Evolutionary conservation across 495 filamentous ascomycete genomes (phyloP).

Genomic region (Hypoxylon cercidicola): DNA sequence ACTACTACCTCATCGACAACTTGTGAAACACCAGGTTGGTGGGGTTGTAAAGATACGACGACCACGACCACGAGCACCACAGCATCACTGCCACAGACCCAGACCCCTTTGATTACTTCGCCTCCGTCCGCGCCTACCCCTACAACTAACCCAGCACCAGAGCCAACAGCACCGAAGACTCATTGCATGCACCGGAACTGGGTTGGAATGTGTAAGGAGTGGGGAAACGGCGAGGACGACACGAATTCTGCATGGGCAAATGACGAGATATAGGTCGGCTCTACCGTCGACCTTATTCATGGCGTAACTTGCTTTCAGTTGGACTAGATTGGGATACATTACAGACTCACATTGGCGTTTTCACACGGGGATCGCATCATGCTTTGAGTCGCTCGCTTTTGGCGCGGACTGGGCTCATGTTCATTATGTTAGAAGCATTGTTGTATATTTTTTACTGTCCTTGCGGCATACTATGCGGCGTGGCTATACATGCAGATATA

Average conservation of each 20-base stretch:
- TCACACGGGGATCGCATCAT: slow-evolving; percentile 15
- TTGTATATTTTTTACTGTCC: slow-evolving; percentile 10
- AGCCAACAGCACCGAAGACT: slow-evolving; percentile 36
- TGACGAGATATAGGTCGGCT: slow-evolving; percentile 42
- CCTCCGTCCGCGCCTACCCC: slow-evolving; percentile 46
- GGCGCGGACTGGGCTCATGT: slow-evolving; percentile 14
- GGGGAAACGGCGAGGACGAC: slow-evolving; percentile 31
- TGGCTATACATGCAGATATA: slow-evolving; percentile 15
- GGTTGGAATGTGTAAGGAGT: slow-evolving; percentile 57
- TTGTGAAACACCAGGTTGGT: slow-evolving; percentile 73
- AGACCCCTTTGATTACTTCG: slow-evolving; percentile 48
- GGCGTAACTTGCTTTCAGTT: slow-evolving; percentile 16
- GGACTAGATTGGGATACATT: slow-evolving; percentile 41
- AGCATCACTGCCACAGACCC: slow-evolving; percentile 43
- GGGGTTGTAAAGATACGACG: slow-evolving; percentile 64
- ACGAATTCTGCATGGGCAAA: slow-evolving; percentile 24
- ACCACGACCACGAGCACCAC: slow-evolving; percentile 48
- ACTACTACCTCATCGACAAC: slow-evolving; percentile 51
- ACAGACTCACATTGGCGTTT: slow-evolving; percentile 21
- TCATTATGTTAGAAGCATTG: slow-evolving; percentile 16
- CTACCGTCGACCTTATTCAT: slow-evolving; percentile 4
- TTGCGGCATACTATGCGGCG: not conserved
- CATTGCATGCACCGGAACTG: slow-evolving; percentile 52
- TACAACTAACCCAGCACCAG: slow-evolving; percentile 35
- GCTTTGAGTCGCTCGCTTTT: slow-evolving; percentile 1